Evolutionary conservation across 768 basidiomycete species (phyloP), one percentile per base, ranked within the genome.

Genomic region (Trametes cubensis): DNA sequence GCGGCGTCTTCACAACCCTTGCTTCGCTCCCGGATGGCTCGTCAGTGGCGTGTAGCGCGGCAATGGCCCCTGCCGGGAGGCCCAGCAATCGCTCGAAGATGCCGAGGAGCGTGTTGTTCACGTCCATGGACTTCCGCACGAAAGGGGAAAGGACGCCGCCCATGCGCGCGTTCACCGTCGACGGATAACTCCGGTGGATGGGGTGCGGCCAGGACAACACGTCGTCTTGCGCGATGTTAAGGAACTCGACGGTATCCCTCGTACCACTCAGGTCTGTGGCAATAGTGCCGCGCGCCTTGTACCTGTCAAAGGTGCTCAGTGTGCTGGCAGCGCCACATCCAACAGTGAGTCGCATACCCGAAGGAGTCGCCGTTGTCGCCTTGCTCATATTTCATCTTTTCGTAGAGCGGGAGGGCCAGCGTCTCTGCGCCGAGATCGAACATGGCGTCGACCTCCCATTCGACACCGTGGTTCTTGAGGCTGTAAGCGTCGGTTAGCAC

Each of bases 191-290:
- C 23, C 86, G 80, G 23, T 83, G 80, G 6, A 76, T 78, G 21
- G 79, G 73, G 0, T 70, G 63, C 0, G 88, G 89, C 75, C 80
- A 89, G 0, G 84, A 80, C 0, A 90, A 69, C 0, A 79, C 85
- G 64, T 91, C 89, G 67, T 91, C 88, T 68, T 88, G 87, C 0
- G 87, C 77, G 34, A 89, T 72, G 66, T 88, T 88, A 60, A 89
- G 76, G 71, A 87, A 88, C 67, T 89, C 86, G 3, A 80, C 78
- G 0, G 78, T 79, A 67, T 89, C 88, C 18, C 71, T 66, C 49
- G 79, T 78, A 42, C 88, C 88, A 13, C 76, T 77, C 21, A 83
- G 81, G 67, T 90, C 86, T 4, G 85, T 82, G 2, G 84, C 85
- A 61, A 83, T 86, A 0, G 82, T 83, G 1, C 88, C 88, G 0